These are phyloP conservation scores for Cryptococcus floricola DNA, from an alignment of 1,284 basidiomycete species.

Conservation along the genomic window DNA sequence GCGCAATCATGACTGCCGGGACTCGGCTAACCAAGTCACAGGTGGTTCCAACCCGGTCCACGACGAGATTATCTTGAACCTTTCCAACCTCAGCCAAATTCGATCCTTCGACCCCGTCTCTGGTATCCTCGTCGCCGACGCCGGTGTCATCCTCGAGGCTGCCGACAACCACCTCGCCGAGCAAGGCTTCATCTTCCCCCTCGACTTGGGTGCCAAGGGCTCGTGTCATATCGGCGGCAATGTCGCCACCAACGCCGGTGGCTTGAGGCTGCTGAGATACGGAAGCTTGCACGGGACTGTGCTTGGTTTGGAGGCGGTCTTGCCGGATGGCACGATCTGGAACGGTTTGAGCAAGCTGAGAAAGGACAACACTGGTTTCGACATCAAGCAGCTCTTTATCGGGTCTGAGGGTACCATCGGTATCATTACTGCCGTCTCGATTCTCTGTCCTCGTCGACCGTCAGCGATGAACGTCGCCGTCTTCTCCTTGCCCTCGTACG, in stretches of 20 bases:
- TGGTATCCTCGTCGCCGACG: conserved; percentile 63
- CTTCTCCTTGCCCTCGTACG: conserved; percentile 56
- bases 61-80: conserved; percentile 83
- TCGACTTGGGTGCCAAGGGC: conserved; percentile 97
- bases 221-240: conserved; percentile 99
- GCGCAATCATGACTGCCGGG: neutral
- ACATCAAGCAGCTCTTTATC: conserved; percentile 97
- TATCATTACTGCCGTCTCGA: conserved; percentile 90
- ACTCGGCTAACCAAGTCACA: neutral
- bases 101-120: conserved; percentile 90
- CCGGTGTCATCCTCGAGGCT: conserved; percentile 90
- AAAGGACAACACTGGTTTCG: conserved; percentile 99
- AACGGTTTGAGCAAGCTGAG: conserved; percentile 74
- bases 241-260: conserved; percentile 95
- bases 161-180: conserved; percentile 83
- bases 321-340: conserved; percentile 93
- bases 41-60: conserved; percentile 90
- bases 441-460: conserved; percentile 87
- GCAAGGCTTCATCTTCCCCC: conserved; percentile 91
- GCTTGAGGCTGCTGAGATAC: conserved; percentile 87
- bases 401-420: conserved; percentile 96
- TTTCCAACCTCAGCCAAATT: conserved; percentile 77
- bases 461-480: conserved; percentile 58
- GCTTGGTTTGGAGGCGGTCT: conserved; percentile 93
- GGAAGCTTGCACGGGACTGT: conserved; percentile 94